These are phyloP conservation scores for Trichoderma polysporum DNA, from an alignment of 2,329 filamentous ascomycete species.

Conservation along the genomic window DNA sequence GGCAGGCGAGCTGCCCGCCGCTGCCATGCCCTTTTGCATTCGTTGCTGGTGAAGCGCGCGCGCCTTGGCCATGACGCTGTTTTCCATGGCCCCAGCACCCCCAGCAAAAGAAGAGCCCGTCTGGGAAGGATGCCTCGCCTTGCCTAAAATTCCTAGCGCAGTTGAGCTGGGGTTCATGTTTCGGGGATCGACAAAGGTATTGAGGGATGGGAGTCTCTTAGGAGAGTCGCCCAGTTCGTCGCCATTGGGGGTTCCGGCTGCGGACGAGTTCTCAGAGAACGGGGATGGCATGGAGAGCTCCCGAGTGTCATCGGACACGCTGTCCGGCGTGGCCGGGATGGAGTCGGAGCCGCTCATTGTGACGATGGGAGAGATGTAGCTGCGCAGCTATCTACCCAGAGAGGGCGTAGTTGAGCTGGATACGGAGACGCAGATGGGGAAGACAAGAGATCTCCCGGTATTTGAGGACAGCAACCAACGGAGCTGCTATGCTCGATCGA, in stretches of 20 bases:
- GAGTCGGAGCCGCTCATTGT: slow-evolving; percentile 37
- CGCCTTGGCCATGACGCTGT: slow-evolving; percentile 49
- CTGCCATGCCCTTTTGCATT: slow-evolving; percentile 44
- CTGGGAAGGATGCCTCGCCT: slow-evolving; percentile 53
- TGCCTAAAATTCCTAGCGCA: slow-evolving; percentile 73
- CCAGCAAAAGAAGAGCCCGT: slow-evolving; percentile 39
- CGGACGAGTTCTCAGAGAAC: slow-evolving; percentile 47
- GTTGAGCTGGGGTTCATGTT: slow-evolving; percentile 82
- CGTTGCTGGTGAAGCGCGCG: slow-evolving; percentile 48
- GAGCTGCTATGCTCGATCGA: slow-evolving; percentile 5
- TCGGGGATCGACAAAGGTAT: slow-evolving; percentile 59
- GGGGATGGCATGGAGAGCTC: slow-evolving; percentile 42
- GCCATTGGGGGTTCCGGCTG: slow-evolving; percentile 50
- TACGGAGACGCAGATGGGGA: background rate
- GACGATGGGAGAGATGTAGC: background rate
- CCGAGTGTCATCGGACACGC: slow-evolving; percentile 36
- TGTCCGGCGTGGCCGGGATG: slow-evolving; percentile 49
- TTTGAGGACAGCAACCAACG: background rate
- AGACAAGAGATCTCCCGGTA: slow-evolving; percentile 4
- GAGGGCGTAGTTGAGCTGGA: background rate
- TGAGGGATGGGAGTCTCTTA: slow-evolving; percentile 57
- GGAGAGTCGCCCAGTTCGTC: slow-evolving; percentile 39
- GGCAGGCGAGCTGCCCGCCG: slow-evolving; percentile 30
- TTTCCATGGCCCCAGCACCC: slow-evolving; percentile 36
- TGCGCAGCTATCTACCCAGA: background rate